These are phyloP conservation scores for Xenoacremonium recifei DNA, from an alignment of 2,329 filamentous ascomycete species.

Conservation along the genomic window DNA sequence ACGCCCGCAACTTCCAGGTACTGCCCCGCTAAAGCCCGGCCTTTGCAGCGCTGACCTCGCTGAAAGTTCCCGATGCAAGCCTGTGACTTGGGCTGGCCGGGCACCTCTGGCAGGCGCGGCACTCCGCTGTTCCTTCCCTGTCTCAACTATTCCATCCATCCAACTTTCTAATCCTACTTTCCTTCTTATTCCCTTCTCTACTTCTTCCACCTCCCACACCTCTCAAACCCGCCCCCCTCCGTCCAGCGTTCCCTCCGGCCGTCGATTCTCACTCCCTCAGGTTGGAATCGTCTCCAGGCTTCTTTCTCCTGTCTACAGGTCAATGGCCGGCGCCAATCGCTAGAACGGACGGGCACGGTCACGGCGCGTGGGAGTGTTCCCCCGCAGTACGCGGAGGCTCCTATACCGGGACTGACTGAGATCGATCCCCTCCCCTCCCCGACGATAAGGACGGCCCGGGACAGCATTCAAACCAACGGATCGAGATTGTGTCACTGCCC, in stretches of 20 bases:
- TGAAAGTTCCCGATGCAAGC: conserved; percentile 3
- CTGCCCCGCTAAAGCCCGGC: no score
- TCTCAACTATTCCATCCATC: no score
- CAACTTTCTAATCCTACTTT: conserved; percentile 7
- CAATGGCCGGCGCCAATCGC: conserved; percentile 58
- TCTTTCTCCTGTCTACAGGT: conserved; percentile 35
- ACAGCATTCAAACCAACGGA: no score
- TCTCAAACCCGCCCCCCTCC: conserved; percentile 1
- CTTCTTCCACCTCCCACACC: conserved; percentile 1
- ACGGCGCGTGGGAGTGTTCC: conserved; percentile 58
- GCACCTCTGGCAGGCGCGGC: background rate
- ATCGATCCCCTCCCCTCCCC: background rate
- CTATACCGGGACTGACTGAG: conserved; percentile 18
- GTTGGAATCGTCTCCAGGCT: conserved; percentile 14
- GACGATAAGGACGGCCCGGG: background rate
- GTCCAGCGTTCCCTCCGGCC: conserved; percentile 4
- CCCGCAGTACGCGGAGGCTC: conserved; percentile 52
- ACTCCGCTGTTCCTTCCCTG: no score
- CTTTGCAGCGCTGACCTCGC: no score
- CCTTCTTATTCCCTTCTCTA: conserved; percentile 4
- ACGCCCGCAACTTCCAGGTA: background rate
- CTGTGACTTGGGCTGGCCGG: background rate
- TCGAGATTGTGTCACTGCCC: no score
- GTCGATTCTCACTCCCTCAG: conserved; percentile 4
- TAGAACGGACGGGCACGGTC: conserved; percentile 55